Conservation (phyloP, 768 basidiomycete species). For the Clitopilus passeckerianus region DNA sequence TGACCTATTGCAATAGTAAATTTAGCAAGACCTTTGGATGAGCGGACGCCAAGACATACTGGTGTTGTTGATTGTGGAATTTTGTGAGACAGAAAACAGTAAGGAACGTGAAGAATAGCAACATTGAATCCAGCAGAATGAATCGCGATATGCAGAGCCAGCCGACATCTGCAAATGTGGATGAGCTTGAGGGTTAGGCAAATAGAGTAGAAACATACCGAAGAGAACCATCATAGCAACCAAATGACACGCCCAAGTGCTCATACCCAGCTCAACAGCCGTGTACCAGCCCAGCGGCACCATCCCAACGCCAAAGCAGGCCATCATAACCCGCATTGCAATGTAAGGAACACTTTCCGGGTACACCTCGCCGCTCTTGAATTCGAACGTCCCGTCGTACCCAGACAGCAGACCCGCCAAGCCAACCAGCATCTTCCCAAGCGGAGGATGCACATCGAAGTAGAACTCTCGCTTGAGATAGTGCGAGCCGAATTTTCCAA, state of each 20-base stretch:
- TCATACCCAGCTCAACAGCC: conserved; percentile 90
- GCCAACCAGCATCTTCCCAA: conserved; percentile 99
- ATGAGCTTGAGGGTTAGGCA: neutral
- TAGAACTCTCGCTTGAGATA: conserved; percentile 99
- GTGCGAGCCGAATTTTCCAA: conserved; percentile 97
- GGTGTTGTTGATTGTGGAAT: conserved; percentile 95
- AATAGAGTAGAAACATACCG: conserved; percentile 44
- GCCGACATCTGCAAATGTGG: conserved; percentile 65
- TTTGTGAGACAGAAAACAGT: conserved; percentile 93
- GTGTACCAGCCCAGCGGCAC: conserved; percentile 98
- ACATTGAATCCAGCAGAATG: conserved; percentile 96
- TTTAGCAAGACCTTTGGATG: conserved; percentile 5
- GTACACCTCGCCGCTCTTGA: conserved; percentile 87
- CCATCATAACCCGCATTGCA: conserved; percentile 93
- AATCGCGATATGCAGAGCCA: conserved; percentile 98
- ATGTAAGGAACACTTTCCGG: conserved; percentile 85
- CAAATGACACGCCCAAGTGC: conserved; percentile 82
- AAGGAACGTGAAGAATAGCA: conserved; percentile 98
- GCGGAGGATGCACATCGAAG: conserved; percentile 97
- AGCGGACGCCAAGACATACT: conserved; percentile 44
- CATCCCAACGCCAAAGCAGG: conserved; percentile 91
- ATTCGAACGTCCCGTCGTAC: conserved; percentile 89
- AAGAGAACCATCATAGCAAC: conserved; percentile 91
- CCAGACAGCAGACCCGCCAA: conserved; percentile 88
- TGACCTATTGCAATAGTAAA: conserved; percentile 41